Evolutionary conservation across 2,329 filamentous ascomycete species (phyloP), one percentile per base, ranked within the genome.

Genomic region (Graphilbum fragrans): DNA sequence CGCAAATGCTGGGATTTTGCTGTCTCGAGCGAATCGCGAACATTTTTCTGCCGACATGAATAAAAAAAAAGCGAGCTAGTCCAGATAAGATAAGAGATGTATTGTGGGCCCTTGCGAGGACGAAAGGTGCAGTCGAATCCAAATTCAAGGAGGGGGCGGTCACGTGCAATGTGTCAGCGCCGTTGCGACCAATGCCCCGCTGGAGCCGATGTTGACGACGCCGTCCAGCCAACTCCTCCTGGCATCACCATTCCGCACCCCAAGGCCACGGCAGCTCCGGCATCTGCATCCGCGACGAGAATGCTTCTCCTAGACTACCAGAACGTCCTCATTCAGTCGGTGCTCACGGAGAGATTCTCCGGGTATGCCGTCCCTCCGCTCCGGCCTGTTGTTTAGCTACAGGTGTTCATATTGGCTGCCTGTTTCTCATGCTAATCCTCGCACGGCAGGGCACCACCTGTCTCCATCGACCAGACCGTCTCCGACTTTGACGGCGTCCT

Each of bases 401-500:
- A 3, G 3, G 12, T 40, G 32, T 42, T 36, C 35, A 31, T 38
- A 34, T 25, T 32, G 38, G 35, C 43, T 39, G 6, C 27, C 37
- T 39, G 45, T 10, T 14, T 37, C 14, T 19, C 19, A 21, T 6
- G 19, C 38, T 40, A 45, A 43, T 10, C 14, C 20, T 37, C 10
- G 23, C 7, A 7, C 12, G 12, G 7, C 56, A 95, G 90, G 65
- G 83, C 83, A 60, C 68, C 86, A 52, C 86, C 87, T 45, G 75
- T 78, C 45, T 86, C 85, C 53, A 94, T 99, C 61, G 93, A 98
- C 66, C 92, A 99, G 69, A 86, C 94, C 49, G 86, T 95, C 48
- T 96, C 90, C 59, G 92, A 99, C 66, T 99, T 99, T 59, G 93
- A 98, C 66, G 90, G 90, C 59, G 92, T 96, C 53, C 94, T 85